Base-by-base conservation (phyloP, 768 basidiomycete species). In the Mrakia blollopis region DNA sequence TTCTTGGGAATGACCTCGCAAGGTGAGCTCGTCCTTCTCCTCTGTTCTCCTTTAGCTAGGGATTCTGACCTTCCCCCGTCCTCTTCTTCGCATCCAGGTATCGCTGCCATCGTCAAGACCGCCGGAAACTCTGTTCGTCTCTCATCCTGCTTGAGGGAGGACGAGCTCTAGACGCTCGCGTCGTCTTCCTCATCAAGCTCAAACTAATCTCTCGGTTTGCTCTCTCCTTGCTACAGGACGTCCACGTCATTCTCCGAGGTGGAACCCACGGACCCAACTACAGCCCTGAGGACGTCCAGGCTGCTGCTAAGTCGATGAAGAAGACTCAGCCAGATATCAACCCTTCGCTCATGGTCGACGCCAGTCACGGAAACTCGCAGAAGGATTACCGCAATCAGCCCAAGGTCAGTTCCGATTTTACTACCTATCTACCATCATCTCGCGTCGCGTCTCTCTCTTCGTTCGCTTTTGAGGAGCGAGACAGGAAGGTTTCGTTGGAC, bases 381-480 rank as follows among this genome's bases (percentile, higher is more conserved):
- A 98, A 98, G 86, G 90, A 97, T 84, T 92, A 96, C 86, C 88
- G 88, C 81, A 96, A 95, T 85, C 95, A 97, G 84, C 90, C 94
- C 25, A 89, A 89, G 80, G 85, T 84, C 60, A 80, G 79, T n/a
- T n/a, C 9, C 70, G 71, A 0, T 18, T 35, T 30, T 28, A 35
- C 16, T 21, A 8, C 79, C 39, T 41, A 41, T 81, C 21, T 77
- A 79, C 35, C 79, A 80, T 57, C 73, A 79, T 79, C 11, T 1
- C 44, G 10, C 23, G 25, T 30, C 32, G 11, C 68, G 14, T 39
- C 13, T 21, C 30, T 23, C n/a, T 32, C 1, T 21, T 72, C 13
- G 7, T 54, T 23, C 67, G 37, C n/a, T n/a, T n/a, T n/a, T n/a
- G n/a, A n/a, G n/a, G 21, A 7, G 16, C 47, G 47, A 21, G 47